Base-by-base conservation (phyloP, 1,284 basidiomycete genomes). In the Leccinum pachyderme region DNA sequence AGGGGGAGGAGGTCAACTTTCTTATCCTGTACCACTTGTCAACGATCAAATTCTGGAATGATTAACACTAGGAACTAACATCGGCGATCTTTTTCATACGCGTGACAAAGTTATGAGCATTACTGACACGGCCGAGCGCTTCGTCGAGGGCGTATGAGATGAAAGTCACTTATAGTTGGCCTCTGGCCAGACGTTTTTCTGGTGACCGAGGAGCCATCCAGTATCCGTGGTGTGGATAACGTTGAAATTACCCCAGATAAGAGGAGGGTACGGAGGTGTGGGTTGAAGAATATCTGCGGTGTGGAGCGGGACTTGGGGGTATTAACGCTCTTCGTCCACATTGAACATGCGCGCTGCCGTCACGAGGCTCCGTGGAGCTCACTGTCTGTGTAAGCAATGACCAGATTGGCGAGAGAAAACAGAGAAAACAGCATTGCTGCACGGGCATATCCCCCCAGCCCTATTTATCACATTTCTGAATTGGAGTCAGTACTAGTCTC, bases 201-300 rank as follows among this genome's bases (percentile, higher is more conserved):
- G 84, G 72, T 91, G 88, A 3, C 89, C 88, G 25, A 89, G 77
- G 5, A 90, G 73, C 88, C 88, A 90, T 24, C 89, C 90, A 44
- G 81, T 86, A 67, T 93, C 91, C 0, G 91, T 93, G 25, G 89
- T 91, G 66, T 91, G 87, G 51, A 93, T 60, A 44, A 70, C 68
- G 62, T 92, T 91, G 65, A 93, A 74, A 63, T 92, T 86, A 31
- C 86, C 84, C 88, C 89, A 92, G 49, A 81, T 78, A 33, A 93
- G 78, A 32, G 82, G 79, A 28, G 81, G 76, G 54, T 78, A 76
- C 5, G 87, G 87, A 12, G 77, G 76, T 0, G 81, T 75, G 44
- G 87, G 72, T 7, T 5, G n/a, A n/a, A 4, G 35, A 18, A 9
- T 37, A n/a, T 35, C 33, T 8, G 33, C 5, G 15, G 33, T 35